Evolutionary conservation across 1,284 basidiomycete species (phyloP).

Genomic region (Coriolopsis trogii): DNA sequence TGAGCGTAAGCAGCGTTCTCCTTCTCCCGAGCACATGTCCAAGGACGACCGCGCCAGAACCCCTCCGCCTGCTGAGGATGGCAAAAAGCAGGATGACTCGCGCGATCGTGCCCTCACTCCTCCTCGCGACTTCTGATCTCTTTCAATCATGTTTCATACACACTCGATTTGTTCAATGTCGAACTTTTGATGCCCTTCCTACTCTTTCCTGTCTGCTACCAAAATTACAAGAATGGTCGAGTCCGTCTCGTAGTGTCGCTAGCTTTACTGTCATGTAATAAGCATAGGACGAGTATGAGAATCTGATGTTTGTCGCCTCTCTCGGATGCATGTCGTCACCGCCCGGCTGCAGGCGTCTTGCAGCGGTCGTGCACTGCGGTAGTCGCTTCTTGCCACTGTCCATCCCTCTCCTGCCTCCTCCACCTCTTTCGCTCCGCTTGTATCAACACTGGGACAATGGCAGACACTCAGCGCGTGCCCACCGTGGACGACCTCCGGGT

Average conservation of each 20-base stretch:
- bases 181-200: neutral
- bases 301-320: no score
- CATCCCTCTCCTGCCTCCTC: no score
- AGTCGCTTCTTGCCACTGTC: no score
- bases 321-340: no score
- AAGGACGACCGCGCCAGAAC: slow-evolving; percentile 51
- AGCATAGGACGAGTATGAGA: slow-evolving; percentile 11
- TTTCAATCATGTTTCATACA: neutral
- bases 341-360: no score
- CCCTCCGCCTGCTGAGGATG: slow-evolving; percentile 44
- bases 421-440: no score
- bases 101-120: slow-evolving; percentile 48
- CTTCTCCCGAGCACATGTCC: slow-evolving; percentile 49
- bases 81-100: slow-evolving; percentile 51
- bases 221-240: slow-evolving; percentile 3
- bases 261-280: slow-evolving; percentile 18
- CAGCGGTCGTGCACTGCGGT: no score
- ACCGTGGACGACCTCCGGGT: neutral
- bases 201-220: neutral
- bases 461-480: neutral
- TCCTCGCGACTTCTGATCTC: slow-evolving; percentile 42
- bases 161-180: neutral
- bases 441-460: neutral
- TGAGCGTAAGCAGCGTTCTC: slow-evolving; percentile 53
- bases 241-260: slow-evolving; percentile 13